Percentiles rank a stretch among this genome's conserved stretches.
These are phyloP conservation scores for Zygoascus bituminiphila DNA, from an alignment of 805 yeast species.

Conservation along the genomic window DNA sequence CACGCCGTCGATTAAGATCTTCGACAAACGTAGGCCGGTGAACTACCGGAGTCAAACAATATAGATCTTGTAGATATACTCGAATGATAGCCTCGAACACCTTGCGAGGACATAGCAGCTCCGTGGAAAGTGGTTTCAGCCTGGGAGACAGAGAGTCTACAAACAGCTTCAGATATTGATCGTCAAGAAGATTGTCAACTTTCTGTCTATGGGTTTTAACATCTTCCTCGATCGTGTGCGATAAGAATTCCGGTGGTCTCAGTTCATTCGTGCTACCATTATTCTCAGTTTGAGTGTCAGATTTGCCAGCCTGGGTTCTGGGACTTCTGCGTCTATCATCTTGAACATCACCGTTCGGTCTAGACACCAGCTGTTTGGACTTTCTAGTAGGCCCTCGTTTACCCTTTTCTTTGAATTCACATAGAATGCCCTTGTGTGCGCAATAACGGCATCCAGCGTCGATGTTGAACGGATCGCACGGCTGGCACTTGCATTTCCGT, in stretches of 20 bases:
- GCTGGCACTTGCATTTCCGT: neutral
- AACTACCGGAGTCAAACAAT: constrained; percentile 8
- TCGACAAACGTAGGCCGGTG: neutral
- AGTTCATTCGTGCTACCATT: neutral
- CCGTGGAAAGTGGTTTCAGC: constrained; percentile 4
- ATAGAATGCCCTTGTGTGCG: neutral
- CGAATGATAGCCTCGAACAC: constrained; percentile 3
- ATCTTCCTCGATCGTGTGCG: neutral
- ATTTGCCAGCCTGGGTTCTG: neutral
- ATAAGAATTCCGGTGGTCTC: too few relatives aligned
- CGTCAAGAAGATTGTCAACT: neutral
- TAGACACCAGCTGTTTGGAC: neutral
- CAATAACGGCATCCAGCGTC: neutral
- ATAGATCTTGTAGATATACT: neutral
- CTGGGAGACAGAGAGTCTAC: neutral
- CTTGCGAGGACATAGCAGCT: constrained; percentile 1
- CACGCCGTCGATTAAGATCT: neutral
- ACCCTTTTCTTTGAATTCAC: neutral
- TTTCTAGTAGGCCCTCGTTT: neutral
- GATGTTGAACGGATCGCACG: neutral
- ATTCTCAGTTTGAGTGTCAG: neutral
- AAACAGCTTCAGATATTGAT: neutral
- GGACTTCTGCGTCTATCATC: neutral
- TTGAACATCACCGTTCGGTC: neutral
- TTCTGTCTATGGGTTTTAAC: neutral